Base-by-base conservation (phyloP, 768 basidiomycete genomes). In the Mycena capillaripes region DNA sequence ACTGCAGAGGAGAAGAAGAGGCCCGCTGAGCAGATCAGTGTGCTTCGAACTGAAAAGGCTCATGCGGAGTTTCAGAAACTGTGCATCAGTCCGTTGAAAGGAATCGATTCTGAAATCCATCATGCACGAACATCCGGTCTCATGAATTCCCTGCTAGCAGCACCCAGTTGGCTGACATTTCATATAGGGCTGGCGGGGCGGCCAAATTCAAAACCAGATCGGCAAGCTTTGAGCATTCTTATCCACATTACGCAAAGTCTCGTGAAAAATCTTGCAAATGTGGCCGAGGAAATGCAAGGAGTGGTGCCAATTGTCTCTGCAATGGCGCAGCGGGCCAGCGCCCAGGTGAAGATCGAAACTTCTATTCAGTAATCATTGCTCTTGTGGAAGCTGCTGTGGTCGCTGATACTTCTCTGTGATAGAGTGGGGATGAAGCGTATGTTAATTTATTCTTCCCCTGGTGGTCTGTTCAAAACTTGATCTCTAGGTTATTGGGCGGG, bases 401-500 rank as follows among this genome's bases (percentile, higher is more conserved):
- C 17, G 3, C 23, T 38, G 34, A 36, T 12, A 6, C 6, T 44
- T 17, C 3, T 29, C 4, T 30, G 17, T n/a, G 5, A 44, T 32
- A 64, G 62, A 38, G 36, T 64, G 1, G 62, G 62, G 1, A 64
- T 64, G 62, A 64, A 53, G 29, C 48, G 62, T 53, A 38, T 38
- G 2, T 64, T 3, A 1, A 4, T 10, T 21, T n/a, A 16, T 14
- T 25, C 17, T 38, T 16, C 8, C 19, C 14, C 1, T 38, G 16
- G 10, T 30, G 1, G 12, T 38, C 3, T 38, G 17, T 64, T 2
- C 21, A 1, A 36, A 14, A 21, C 10, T 21, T 4, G 25, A 17
- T 25, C 2, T 36, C 5, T 16, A 64, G 62, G 25, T 25, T 64
- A 64, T n/a, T 64, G 62, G 62, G 32, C 19, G 50, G 36, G 62